Base-by-base conservation (phyloP, 768 basidiomycete species). In the Coprinellus micaceus region DNA sequence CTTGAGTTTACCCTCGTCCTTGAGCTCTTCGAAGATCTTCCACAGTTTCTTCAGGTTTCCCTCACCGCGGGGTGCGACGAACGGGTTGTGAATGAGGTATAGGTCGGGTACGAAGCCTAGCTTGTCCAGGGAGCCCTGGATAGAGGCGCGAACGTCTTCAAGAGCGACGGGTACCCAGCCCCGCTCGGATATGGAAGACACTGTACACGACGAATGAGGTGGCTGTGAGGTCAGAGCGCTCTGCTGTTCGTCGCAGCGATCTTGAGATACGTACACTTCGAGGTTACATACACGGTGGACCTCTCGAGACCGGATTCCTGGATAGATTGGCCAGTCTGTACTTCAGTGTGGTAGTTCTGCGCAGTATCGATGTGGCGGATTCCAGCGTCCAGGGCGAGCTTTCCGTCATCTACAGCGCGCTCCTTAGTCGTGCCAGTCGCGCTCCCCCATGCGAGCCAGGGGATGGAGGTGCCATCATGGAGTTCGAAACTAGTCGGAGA, bases 261-360 rank as follows among this genome's bases (percentile, higher is more conserved):
- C n/a, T n/a, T n/a, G n/a, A n/a, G 17, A 17, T 24, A 63, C 66
- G 5, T 58, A 71, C 73, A 40, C 59, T 74, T 74, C 2, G 78
- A 80, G 2, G 81, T 80, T 43, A 86, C 73, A 66, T 75, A 85
- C 5, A 85, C 60, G n/a, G n/a, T n/a, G n/a, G n/a, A n/a, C n/a
- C n/a, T n/a, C n/a, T n/a, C n/a, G n/a, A n/a, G n/a, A n/a, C n/a
- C n/a, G n/a, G n/a, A n/a, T n/a, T n/a, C n/a, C n/a, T n/a, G n/a
- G n/a, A n/a, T n/a, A n/a, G n/a, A n/a, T n/a, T n/a, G n/a, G n/a
- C 77, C 78, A 0, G 80, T 70, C 1, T 74, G 67, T 21, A 61
- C 65, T 61, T 83, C 82, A 50, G 77, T 82, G 3, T 50, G 40
- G 58, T 83, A 83, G 12, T 66, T 13, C 62, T 82, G 80, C 1